phyloP scores from a whole-genome alignment of 805 yeast species.

The Naumovozyma baii region DNA sequence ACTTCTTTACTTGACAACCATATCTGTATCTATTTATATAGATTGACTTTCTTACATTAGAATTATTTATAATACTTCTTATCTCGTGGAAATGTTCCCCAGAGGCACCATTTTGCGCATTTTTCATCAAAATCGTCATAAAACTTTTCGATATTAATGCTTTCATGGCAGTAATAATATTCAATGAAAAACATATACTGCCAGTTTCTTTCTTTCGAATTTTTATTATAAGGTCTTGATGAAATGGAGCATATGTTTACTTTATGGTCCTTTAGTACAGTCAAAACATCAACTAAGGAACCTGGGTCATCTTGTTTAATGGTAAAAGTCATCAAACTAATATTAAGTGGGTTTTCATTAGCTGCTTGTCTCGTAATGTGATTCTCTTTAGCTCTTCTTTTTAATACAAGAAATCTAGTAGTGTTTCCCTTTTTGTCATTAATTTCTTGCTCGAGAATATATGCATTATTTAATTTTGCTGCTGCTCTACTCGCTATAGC shows the following conservation, averaged over 20 bases:
- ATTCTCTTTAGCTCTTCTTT: conserved; percentile 26
- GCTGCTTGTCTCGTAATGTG: conserved; percentile 6
- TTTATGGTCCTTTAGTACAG: conserved; percentile 42
- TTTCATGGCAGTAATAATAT: conserved; percentile 28
- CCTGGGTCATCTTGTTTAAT: conserved; percentile 63
- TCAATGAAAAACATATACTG: conserved; percentile 77
- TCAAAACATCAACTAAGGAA: conserved; percentile 57
- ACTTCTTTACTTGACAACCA: no score
- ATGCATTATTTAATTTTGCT: conserved; percentile 47
- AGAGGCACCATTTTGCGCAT: conserved; percentile 43
- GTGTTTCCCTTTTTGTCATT: conserved; percentile 73
- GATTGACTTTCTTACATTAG: no score
- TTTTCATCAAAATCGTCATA: conserved; percentile 35
- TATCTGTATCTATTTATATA: not conserved
- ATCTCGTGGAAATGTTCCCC: conserved; percentile 50
- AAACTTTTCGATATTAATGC: conserved; percentile 26
- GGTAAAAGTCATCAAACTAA: conserved; percentile 57
- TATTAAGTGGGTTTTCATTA: conserved; percentile 8
- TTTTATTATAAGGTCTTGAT: conserved; percentile 55
- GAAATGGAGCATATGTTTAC: conserved; percentile 63
- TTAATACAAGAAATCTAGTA: conserved; percentile 72
- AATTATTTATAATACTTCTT: conserved; percentile 27
- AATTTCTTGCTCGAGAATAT: conserved; percentile 44
- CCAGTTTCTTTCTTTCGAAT: conserved; percentile 39
- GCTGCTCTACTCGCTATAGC: conserved; percentile 72